Conservation (phyloP, 805 yeast genomes). For the Metschnikowia corniflorae region DNA sequence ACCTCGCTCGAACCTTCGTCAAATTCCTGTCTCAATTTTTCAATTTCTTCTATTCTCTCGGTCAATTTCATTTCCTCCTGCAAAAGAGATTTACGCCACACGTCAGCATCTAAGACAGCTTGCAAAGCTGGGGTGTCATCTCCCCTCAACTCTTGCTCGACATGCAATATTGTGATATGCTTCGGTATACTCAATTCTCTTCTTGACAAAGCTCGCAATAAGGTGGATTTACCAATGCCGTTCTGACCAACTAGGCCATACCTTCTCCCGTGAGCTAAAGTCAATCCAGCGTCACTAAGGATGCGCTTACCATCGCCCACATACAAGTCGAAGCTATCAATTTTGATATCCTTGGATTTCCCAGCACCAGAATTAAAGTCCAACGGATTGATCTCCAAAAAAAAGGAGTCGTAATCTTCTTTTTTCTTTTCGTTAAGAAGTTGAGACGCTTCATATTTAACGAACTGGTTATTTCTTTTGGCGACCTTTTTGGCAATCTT, state of each 20-base stretch:
- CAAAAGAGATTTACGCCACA: conserved; percentile 91
- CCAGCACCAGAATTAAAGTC: conserved; percentile 84
- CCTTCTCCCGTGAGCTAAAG: conserved; percentile 87
- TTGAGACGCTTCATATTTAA: conserved; percentile 91
- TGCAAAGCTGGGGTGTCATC: conserved; percentile 89
- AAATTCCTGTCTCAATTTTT: conserved; percentile 61
- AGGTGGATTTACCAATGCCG: conserved; percentile 98
- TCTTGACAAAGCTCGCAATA: conserved; percentile 84
- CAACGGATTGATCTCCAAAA: conserved; percentile 90
- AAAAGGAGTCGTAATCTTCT: conserved; percentile 90
- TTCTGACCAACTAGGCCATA: conserved; percentile 98
- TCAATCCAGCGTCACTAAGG: conserved; percentile 78
- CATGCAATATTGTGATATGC: conserved; percentile 93
- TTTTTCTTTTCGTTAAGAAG: conserved; percentile 60
- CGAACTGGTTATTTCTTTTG: conserved; percentile 78
- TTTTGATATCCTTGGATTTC: conserved; percentile 92
- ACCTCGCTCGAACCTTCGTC: conserved; percentile 69
- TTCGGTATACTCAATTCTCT: conserved; percentile 93
- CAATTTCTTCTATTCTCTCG: conserved; percentile 74
- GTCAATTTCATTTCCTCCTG: conserved; percentile 71
- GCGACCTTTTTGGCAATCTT: conserved; percentile 97
- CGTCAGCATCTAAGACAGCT: conserved; percentile 98
- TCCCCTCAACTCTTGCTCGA: conserved; percentile 95
- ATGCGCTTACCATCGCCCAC: conserved; percentile 96
- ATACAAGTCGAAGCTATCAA: conserved; percentile 88